These are phyloP conservation scores for Lactarius deliciosus DNA, from an alignment of 768 basidiomycete genomes.

Conservation along the genomic window DNA sequence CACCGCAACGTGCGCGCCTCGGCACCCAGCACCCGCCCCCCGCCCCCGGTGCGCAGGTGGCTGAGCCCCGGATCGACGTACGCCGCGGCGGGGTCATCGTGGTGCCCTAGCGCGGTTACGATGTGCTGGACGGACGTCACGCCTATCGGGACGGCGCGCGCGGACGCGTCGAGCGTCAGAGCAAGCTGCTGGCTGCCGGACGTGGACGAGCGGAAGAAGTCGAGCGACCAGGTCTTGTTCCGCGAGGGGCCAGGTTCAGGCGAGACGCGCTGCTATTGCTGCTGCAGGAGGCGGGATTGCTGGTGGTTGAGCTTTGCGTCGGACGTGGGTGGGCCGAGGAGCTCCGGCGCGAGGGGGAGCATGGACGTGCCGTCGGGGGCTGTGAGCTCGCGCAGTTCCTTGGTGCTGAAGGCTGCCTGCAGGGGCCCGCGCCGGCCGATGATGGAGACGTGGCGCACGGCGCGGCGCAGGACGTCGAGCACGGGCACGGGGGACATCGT, in stretches of 20 bases:
- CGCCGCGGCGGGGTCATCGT: slow-evolving; percentile 55
- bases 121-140: slow-evolving; percentile 54
- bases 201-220: slow-evolving; percentile 76
- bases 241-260: slow-evolving; percentile 45
- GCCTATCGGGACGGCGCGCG: slow-evolving; percentile 56
- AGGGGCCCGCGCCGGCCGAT: slow-evolving; percentile 84
- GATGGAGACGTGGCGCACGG: slow-evolving; percentile 76
- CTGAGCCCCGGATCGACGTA: slow-evolving; percentile 60
- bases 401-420: slow-evolving; percentile 88
- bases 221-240: slow-evolving; percentile 71
- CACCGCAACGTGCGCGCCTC: slow-evolving; percentile 44
- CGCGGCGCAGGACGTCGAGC: slow-evolving; percentile 57
- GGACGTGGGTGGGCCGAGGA: slow-evolving; percentile 43
- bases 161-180: slow-evolving; percentile 50
- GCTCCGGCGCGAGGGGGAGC: slow-evolving; percentile 52
- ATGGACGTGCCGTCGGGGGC: slow-evolving; percentile 62
- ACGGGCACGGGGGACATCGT: slow-evolving; percentile 83
- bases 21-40: slow-evolving; percentile 49
- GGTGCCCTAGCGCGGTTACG: slow-evolving; percentile 86
- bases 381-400: slow-evolving; percentile 87
- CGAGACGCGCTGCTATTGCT: slow-evolving; percentile 41
- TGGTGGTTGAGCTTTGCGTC: slow-evolving; percentile 51
- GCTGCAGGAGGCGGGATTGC: slow-evolving; percentile 67
- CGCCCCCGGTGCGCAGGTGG: slow-evolving; percentile 54
- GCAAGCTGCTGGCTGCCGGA: slow-evolving; percentile 32